Base-by-base conservation (phyloP, 768 basidiomycete genomes). In the Mycena alexandri region DNA sequence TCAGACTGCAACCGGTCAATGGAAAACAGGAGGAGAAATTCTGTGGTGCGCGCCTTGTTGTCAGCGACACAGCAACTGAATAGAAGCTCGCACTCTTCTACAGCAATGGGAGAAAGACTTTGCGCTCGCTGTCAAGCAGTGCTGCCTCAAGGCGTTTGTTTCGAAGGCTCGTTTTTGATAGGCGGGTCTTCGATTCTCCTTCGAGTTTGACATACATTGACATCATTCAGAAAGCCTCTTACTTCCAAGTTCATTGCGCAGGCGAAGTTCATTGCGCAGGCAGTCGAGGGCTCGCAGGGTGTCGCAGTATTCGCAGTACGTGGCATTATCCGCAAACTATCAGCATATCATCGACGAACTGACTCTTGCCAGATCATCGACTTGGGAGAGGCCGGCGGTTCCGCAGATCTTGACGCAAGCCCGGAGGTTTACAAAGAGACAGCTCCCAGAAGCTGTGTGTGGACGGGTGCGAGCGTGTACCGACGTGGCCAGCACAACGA, bases 71-170 rank as follows among this genome's bases (percentile, higher is more conserved):
- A 6, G 29, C n/a, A n/a, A 6, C 29, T 29, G 29, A 29, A 29
- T 6, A 3, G 29, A 29, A 6, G 29, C 3, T 29, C 3, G 29
- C 29, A 17, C 12, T 24, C 17, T 25, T 41, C 54, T 17, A 55
- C 13, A 24, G 50, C 5, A 43, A 12, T 42, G 8, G 16, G 22
- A 44, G 29, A 13, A 21, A n/a, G 11, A 34, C n/a, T 19, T 46
- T 58, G 29, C 57, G 57, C 25, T 22, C 24, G 11, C 22, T 13
- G 25, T 19, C 12, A 36, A 54, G 51, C 51, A 55, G 52, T 63
- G 52, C 29, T 48, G 53, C 62, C 53, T 63, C 54, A 53, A 63
- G n/a, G n/a, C n/a, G n/a, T n/a, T n/a, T n/a, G n/a, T n/a, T n/a
- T n/a, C n/a, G n/a, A n/a, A n/a, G 53, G 62, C 38, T 48, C 25